Conservation (phyloP, 768 basidiomycete species). For the Cyclocybe cylindracea region DNA sequence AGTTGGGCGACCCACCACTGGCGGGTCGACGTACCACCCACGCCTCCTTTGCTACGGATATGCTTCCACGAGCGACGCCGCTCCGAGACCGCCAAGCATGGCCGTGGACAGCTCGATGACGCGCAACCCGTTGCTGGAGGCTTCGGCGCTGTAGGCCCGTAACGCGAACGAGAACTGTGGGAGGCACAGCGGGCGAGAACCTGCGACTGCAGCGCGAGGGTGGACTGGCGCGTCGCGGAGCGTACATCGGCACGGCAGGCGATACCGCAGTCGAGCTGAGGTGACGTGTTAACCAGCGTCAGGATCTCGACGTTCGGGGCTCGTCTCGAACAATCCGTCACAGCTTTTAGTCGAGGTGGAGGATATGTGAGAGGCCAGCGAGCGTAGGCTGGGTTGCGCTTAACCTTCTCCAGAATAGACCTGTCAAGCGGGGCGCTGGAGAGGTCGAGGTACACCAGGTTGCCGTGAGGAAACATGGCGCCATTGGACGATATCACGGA, state of each 20-base stretch:
- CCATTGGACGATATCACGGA: constrained; percentile 65
- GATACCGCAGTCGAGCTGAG: constrained; percentile 67
- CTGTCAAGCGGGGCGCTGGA: constrained; percentile 78
- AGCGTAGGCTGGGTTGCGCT: constrained; percentile 74
- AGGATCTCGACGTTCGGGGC: constrained; percentile 84
- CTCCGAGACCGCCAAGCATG: constrained; percentile 71
- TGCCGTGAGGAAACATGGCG: constrained; percentile 79
- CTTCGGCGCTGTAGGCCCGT: constrained; percentile 30
- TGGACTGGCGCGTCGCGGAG: constrained; percentile 61
- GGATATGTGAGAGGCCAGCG: constrained; percentile 87
- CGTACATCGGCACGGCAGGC: constrained; percentile 38
- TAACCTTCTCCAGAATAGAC: constrained; percentile 52
- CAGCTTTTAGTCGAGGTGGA: constrained; percentile 60
- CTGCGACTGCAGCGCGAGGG: constrained; percentile 74
- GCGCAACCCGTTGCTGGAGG: constrained; percentile 71
- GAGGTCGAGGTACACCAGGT: constrained; percentile 86
- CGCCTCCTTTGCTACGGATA: constrained; percentile 91
- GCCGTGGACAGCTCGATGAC: constrained; percentile 83
- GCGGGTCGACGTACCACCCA: constrained; percentile 94
- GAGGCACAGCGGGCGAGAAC: constrained; percentile 80
- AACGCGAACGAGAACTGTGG: constrained; percentile 72
- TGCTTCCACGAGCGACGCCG: constrained; percentile 82
- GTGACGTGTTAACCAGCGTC: constrained; percentile 74
- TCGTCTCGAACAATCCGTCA: constrained; percentile 65
- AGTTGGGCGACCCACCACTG: constrained; percentile 69